Percentiles rank a stretch among this genome's conserved stretches.
These are phyloP conservation scores for Kodamaea restingae DNA, from an alignment of 805 yeast species.

Conservation along the genomic window DNA sequence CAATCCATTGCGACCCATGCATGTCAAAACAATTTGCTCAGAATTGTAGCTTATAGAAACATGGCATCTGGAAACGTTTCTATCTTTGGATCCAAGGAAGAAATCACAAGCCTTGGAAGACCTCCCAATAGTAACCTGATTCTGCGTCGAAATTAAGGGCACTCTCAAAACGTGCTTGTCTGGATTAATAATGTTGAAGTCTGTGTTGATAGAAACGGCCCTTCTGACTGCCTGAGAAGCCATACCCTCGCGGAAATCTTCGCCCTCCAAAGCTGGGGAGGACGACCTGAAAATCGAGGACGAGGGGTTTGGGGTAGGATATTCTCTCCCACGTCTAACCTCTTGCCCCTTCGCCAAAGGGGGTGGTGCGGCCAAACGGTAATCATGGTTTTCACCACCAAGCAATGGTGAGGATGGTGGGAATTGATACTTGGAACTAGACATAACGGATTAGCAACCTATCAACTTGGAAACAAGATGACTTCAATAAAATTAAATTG, in stretches of 20 bases:
- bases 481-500: constrained; percentile 2
- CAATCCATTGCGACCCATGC: constrained; percentile 82
- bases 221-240: neutral
- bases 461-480: neutral
- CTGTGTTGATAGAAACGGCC: constrained; percentile 21
- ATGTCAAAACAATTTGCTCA: constrained; percentile 50
- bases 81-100: constrained; percentile 44
- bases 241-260: constrained; percentile 7
- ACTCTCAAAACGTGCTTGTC: constrained; percentile 30
- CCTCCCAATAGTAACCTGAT: constrained; percentile 55
- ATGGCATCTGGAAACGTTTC: constrained; percentile 66
- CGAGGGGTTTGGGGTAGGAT: constrained; percentile 75
- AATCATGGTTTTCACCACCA: constrained; percentile 21
- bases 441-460: neutral
- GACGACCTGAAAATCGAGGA: constrained; percentile 40
- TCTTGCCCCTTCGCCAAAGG: constrained; percentile 6
- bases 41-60: constrained; percentile 46
- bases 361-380: constrained; percentile 12
- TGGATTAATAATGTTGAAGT: constrained; percentile 35
- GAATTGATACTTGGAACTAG: constrained; percentile 27
- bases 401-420: constrained; percentile 53
- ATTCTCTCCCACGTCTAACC: constrained; percentile 24
- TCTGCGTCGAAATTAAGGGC: constrained; percentile 38
- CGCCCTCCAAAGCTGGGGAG: constrained; percentile 26
- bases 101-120: constrained; percentile 59